A percentile compares a stretch with the other conserved stretches of the same genome.
Conservation (phyloP, 2,329 filamentous ascomycete species). For the Leptographium galeiforme region DNA sequence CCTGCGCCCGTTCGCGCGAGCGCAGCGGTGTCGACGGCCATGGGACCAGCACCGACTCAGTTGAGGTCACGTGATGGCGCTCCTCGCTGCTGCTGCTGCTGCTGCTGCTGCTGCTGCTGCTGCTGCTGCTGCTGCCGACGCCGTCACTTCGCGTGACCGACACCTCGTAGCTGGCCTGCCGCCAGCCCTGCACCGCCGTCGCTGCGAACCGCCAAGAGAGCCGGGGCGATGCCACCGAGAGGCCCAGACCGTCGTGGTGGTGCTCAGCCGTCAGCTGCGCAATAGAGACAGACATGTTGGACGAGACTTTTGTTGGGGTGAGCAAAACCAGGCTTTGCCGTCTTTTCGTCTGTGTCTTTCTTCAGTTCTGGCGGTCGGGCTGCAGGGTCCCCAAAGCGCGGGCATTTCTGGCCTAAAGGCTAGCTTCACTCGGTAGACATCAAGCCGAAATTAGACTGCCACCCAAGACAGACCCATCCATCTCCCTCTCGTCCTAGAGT, state of each 20-base stretch:
- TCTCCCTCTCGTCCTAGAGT: too few relatives aligned
- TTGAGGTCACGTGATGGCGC: not conserved
- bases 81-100: not conserved
- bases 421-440: too few relatives aligned
- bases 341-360: too few relatives aligned
- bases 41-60: constrained; percentile 18
- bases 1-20: not conserved
- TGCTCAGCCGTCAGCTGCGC: constrained; percentile 9
- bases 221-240: constrained; percentile 4
- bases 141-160: not conserved
- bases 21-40: constrained; percentile 16
- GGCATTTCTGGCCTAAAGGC: too few relatives aligned
- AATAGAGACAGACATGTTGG: constrained; percentile 8
- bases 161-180: constrained; percentile 7
- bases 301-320: too few relatives aligned
- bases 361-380: too few relatives aligned
- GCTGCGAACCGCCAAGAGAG: constrained; percentile 11
- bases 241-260: constrained; percentile 9
- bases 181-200: constrained; percentile 1
- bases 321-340: too few relatives aligned
- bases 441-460: too few relatives aligned
- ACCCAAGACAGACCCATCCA: too few relatives aligned
- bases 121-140: too few relatives aligned
- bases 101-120: too few relatives aligned
- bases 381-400: too few relatives aligned